Evolutionary conservation across 2,329 filamentous ascomycete genomes (phyloP), one percentile per base, ranked within the genome.

Genomic region (Verticillium klebahnii): DNA sequence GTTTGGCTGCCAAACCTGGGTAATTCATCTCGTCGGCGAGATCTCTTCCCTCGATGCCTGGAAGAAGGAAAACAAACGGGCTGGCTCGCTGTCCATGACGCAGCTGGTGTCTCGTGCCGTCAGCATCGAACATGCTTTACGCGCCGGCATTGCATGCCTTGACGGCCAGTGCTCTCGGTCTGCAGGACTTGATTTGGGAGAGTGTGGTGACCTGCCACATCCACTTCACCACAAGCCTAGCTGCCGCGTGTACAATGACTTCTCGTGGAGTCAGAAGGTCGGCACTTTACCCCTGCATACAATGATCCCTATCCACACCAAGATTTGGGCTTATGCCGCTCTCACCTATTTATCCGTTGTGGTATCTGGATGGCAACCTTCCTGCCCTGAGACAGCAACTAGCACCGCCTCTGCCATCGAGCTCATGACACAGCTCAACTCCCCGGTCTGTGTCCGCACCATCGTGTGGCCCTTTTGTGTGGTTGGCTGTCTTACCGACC

Each of bases 31-130:
- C n/a, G 78, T 89, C 54, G 81, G 80, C 14, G 79, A 85, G 23
- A 80, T 85, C 56, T 75, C 84, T 15, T 70, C 77, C 0, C 75
- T 89, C 7, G 79, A 84, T 59, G 76, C 79, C 1, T 86, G 82
- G 80, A 88, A 87, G 71, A 79, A 80, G 66, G 71, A 78, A 25
- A 77, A 77, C 63, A 78, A 75, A 57, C 69, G 70, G 56, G 66
- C 69, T 5, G 80, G 80, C 5, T 76, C 74, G 0, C 72, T 86
- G 1, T 80, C 80, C 12, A 72, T 77, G 59, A 68, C 71, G 3
- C 77, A 83, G 61, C 74, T 86, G 5, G 72, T 82, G 11, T 68
- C 71, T 32, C 64, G 64, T 29, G 63, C 63, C 39, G 63, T 40
- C 15, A 55, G 39, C n/a, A 61, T 66, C 56, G 61, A 66, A 36